Percentiles rank a stretch among this genome's conserved stretches.
Evolutionary conservation across 2,329 filamentous ascomycete genomes (phyloP).

Genomic region (Teratosphaeria epicoccoides): DNA sequence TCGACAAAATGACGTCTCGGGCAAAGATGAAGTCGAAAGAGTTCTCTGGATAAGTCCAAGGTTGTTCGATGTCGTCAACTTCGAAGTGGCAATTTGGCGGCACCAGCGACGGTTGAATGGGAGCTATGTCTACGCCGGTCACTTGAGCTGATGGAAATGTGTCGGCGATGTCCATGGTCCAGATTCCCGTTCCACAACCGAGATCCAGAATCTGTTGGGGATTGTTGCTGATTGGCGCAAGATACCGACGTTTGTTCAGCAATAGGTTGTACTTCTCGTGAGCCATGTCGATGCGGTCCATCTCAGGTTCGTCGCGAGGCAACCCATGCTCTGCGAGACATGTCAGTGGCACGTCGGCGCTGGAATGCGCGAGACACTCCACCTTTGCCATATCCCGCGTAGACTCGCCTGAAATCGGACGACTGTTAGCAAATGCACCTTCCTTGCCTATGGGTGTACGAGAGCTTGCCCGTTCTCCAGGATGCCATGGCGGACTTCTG

Average conservation of each 20-base stretch:
- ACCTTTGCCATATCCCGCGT: background rate
- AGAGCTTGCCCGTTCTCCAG: background rate
- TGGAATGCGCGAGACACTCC: background rate
- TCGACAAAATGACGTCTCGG: constrained; percentile 14
- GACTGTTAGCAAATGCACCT: background rate
- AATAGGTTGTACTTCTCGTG: background rate
- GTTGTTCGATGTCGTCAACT: constrained; percentile 29
- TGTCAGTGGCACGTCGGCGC: background rate
- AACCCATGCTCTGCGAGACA: background rate
- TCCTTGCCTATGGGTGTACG: background rate
- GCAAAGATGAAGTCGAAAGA: constrained; percentile 33
- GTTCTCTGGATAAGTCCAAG: constrained; percentile 21
- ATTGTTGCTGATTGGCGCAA: constrained; percentile 19
- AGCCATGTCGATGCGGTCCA: constrained; percentile 1
- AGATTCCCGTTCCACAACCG: constrained; percentile 82
- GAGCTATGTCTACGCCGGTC: constrained; percentile 32
- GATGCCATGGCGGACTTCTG: background rate
- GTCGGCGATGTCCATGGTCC: constrained; percentile 52
- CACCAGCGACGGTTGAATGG: constrained; percentile 25
- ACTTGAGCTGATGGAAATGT: constrained; percentile 23
- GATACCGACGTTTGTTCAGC: constrained; percentile 20
- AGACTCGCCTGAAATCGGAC: background rate
- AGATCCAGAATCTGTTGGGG: constrained; percentile 41
- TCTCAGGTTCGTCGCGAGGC: background rate
- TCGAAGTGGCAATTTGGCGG: constrained; percentile 31